phyloP scores from a whole-genome alignment of 805 yeast species.

The Cyberlindnera mycetangii region DNA sequence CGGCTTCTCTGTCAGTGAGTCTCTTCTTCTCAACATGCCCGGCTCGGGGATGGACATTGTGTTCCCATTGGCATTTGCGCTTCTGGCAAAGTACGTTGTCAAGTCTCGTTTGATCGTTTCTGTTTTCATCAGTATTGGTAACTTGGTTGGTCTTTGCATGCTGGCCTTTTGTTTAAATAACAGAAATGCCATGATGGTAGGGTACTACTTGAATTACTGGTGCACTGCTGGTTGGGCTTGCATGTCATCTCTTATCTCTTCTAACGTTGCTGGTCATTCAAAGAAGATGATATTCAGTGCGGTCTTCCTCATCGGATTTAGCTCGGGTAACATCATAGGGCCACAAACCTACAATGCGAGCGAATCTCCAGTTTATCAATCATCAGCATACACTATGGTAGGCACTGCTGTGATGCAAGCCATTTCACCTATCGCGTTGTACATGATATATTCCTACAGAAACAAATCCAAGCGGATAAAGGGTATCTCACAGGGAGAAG shows the following conservation, averaged over 20 bases:
- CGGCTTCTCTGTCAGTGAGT: slow-evolving; percentile 10
- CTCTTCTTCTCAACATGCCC: slow-evolving; percentile 31
- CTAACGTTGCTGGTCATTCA: slow-evolving; percentile 67
- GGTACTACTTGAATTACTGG: slow-evolving; percentile 32
- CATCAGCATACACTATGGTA: slow-evolving; percentile 21
- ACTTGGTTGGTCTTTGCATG: slow-evolving; percentile 31
- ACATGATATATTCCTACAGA: slow-evolving; percentile 3
- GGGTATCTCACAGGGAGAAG: slow-evolving; percentile 24
- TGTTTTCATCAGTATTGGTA: slow-evolving; percentile 19
- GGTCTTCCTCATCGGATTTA: slow-evolving; percentile 57
- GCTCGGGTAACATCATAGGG: slow-evolving; percentile 66
- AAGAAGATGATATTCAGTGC: slow-evolving; percentile 62
- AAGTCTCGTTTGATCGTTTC: slow-evolving; percentile 25
- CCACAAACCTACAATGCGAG: slow-evolving; percentile 63
- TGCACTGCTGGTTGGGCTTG: slow-evolving; percentile 36
- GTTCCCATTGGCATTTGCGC: slow-evolving; percentile 16
- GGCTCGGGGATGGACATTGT: slow-evolving; percentile 29
- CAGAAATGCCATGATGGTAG: slow-evolving; percentile 25
- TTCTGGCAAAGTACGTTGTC: slow-evolving; percentile 21
- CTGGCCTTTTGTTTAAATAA: slow-evolving; percentile 33
- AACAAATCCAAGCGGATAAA: slow-evolving; percentile 32
- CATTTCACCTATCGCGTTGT: slow-evolving; percentile 6
- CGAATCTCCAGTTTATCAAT: slow-evolving; percentile 56
- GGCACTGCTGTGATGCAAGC: slow-evolving; percentile 9
- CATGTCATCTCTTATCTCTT: slow-evolving; percentile 32